A percentile compares a stretch with the other conserved stretches of the same genome.
Evolutionary conservation across 768 basidiomycete species (phyloP).

Genomic region (Boletus patriciae): DNA sequence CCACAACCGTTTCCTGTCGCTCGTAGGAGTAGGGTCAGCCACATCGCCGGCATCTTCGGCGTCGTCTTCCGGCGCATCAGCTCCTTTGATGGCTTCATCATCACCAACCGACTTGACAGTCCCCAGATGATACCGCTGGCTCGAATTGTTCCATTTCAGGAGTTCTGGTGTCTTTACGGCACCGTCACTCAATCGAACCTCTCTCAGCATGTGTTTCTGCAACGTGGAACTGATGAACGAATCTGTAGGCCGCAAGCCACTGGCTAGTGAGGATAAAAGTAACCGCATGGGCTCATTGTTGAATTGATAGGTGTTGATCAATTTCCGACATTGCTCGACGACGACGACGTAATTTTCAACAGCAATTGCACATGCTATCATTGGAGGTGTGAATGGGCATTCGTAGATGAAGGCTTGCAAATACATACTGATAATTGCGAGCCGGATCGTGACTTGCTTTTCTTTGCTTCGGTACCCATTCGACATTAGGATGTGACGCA

Average conservation of each 20-base stretch:
- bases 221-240: slow-evolving; percentile 75
- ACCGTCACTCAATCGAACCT: slow-evolving; percentile 67
- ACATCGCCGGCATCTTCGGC: slow-evolving; percentile 33
- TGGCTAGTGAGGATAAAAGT: slow-evolving; percentile 68
- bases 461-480: slow-evolving; percentile 66
- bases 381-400: not conserved
- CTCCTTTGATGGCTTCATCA: slow-evolving; percentile 18
- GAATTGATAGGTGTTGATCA: slow-evolving; percentile 77
- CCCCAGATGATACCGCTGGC: slow-evolving; percentile 55
- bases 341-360: slow-evolving; percentile 55
- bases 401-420: not conserved
- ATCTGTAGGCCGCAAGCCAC: slow-evolving; percentile 68
- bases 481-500: slow-evolving; percentile 72
- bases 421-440: slow-evolving; percentile 69
- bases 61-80: slow-evolving; percentile 32
- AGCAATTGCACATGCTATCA: slow-evolving; percentile 69
- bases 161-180: slow-evolving; percentile 62
- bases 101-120: slow-evolving; percentile 23
- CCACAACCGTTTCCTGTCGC: slow-evolving; percentile 33
- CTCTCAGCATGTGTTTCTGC: slow-evolving; percentile 82
- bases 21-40: slow-evolving; percentile 10
- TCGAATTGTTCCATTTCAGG: slow-evolving; percentile 59
- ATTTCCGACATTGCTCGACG: slow-evolving; percentile 73
- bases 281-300: slow-evolving; percentile 85
- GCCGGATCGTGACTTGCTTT: slow-evolving; percentile 67